Evolutionary conservation across 208 protist genomes (phyloP), one percentile per base, ranked within the genome.

Genomic region (Naegleria lovaniensis): DNA sequence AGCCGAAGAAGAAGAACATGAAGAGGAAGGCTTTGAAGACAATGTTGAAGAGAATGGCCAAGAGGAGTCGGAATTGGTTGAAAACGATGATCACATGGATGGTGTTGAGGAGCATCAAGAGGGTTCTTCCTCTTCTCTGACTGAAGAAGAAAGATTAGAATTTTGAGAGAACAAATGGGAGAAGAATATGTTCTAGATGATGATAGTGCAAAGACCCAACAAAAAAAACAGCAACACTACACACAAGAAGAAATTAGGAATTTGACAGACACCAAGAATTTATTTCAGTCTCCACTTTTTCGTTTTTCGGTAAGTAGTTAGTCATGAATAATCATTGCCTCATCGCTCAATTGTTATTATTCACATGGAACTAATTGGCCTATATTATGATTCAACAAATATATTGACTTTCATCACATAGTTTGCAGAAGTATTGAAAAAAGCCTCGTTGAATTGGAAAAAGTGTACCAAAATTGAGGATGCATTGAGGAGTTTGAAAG

Each of bases 231-330:
- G 15, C 5, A 29, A 33, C 39, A 55, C 7, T 89, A 25, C 48
- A 89, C 85, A 67, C 85, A 89, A 67, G 13, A 58, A 5, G 85
- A 89, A 67, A 67, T 89, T 52, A 0, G 48, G 59, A 25, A 33
- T 51, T 67, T 89, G 25, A 38, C 39, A 67, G 85, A 89, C 3
- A 89, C 85, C 0, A 6, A 89, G 59, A 89, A 40, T 67, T 40
- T 89, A 38, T 89, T 67, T 40, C 41, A 89, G 22, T 89, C 85
- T 67, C 41, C 85, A 38, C 33, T 89, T 1, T 89, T 89, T 67
- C 19, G 85, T n/a, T 41, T 89, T 41, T 39, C 85, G 22, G 83
- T 86, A 86, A 79, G 67, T 85, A 83, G 5, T 83, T 83, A 9
- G 4, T 39, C 4, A 1, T 15, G 22, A 38, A 36, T 19, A 83